Evolutionary conservation across 2,329 filamentous ascomycete species (phyloP).

Genomic region (Cordyceps tenuipes): DNA sequence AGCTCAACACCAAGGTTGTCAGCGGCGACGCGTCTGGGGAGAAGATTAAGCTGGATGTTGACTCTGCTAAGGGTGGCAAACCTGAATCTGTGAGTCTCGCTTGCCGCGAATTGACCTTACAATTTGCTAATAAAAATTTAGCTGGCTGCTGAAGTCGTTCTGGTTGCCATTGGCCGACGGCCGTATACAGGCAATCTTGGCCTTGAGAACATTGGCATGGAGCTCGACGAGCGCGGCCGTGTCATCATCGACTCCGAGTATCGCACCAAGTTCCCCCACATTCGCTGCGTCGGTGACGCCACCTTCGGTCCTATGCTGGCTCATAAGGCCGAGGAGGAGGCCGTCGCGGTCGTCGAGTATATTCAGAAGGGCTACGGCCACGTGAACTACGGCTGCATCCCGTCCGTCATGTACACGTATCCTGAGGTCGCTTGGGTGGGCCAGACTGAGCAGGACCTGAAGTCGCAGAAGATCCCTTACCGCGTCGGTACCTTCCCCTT

Average conservation of each 20-base stretch:
- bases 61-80: conserved; percentile 95
- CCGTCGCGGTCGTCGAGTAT: conserved; percentile 88
- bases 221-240: conserved; percentile 86
- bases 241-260: conserved; percentile 98
- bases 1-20: conserved; percentile 91
- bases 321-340: conserved; percentile 99
- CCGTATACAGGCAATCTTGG: conserved; percentile 90
- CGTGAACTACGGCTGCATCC: conserved; percentile 97
- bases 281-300: conserved; percentile 90
- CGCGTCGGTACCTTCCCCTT: conserved; percentile 93
- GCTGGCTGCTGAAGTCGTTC: conserved; percentile 90
- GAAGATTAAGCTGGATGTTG: conserved; percentile 72
- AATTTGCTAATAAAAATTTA: conserved; percentile 28
- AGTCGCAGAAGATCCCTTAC: conserved; percentile 84
- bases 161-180: conserved; percentile 91
- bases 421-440: conserved; percentile 98
- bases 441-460: conserved; percentile 93
- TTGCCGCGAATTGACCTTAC: neutral
- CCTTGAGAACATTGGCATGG: conserved; percentile 87
- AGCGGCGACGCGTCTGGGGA: conserved; percentile 74
- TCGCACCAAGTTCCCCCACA: conserved; percentile 94
- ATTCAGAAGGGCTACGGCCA: conserved; percentile 97
- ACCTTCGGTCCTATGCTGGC: conserved; percentile 99
- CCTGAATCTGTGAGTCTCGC: conserved; percentile 63
- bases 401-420: conserved; percentile 98